Evolutionary conservation across 2,329 filamentous ascomycete species (phyloP).

Genomic region (Purpureocillium lavendulum): DNA sequence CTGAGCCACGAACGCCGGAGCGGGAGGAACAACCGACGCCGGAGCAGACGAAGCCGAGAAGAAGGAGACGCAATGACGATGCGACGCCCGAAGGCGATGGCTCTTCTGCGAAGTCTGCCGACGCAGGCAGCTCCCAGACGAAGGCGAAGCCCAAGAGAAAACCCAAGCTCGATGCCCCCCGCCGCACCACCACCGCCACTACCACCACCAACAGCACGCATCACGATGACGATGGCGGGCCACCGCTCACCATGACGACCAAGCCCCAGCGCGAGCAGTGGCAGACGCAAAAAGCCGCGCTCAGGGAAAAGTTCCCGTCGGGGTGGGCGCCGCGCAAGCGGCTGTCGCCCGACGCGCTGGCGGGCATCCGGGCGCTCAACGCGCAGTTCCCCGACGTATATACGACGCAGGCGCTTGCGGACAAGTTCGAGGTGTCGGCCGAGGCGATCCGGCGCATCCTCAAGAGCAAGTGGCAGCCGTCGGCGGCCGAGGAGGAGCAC

Average conservation of each 20-base stretch:
- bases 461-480: constrained; percentile 66
- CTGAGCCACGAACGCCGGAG: background rate
- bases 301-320: constrained; percentile 70
- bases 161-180: background rate
- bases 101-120: background rate
- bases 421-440: constrained; percentile 76
- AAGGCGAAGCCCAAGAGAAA: background rate
- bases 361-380: constrained; percentile 81
- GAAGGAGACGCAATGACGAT: background rate
- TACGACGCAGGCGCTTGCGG: constrained; percentile 63
- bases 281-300: constrained; percentile 66
- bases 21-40: background rate
- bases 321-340: constrained; percentile 79
- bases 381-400: constrained; percentile 68
- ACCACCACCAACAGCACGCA: too few relatives aligned
- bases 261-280: constrained; percentile 43
- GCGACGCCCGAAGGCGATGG: background rate
- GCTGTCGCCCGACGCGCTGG: constrained; percentile 83
- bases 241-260: too few relatives aligned
- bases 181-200: background rate
- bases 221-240: too few relatives aligned
- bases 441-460: constrained; percentile 85
- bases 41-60: background rate
- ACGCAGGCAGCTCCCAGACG: background rate
- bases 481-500: constrained; percentile 46